Base-by-base conservation (phyloP, 1,284 basidiomycete species). In the Pascua sp. region DNA sequence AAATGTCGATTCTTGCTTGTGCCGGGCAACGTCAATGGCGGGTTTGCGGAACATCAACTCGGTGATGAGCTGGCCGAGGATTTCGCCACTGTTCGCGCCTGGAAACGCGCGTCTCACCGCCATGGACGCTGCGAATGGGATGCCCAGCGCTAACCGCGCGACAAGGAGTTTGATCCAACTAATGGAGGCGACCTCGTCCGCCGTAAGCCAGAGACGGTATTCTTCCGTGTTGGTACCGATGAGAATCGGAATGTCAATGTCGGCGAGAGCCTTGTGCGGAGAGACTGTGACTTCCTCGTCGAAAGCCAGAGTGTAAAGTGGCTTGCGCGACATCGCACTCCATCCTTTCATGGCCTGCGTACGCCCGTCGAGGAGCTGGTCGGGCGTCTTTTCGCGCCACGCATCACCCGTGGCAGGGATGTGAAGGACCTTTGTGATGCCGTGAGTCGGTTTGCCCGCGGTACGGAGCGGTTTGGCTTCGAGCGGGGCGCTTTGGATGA, bases 181-280 rank as follows among this genome's bases (percentile, higher is more conserved):
- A 15, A 52, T 36, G 8, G 37, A 12, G 12, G 37, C 43, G 17
- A 52, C 17, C 5, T 40, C 37, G 1, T 11, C 16, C 8, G 43
- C 16, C 3, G 50, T n/a, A 3, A 52, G 42, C 36, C 37, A 52
- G 38, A 52, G 51, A 5, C 44, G 37, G 44, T 52, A 46, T 44
- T 52, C 51, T 4, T 52, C 51, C 15, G 51, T 32, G n/a, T 36
- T 52, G 38, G 43, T 40, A 43, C 51, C 51, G 44, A 52, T 52
- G 15, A 52, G 38, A 8, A 52, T 17, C 11, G 51, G 51, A 2
- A 40, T 46, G 12, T 37, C 18, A 12, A 39, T 18, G 18, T 5
- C 8, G 11, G 18, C 16, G 37, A 51, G 50, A 4, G 12, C 37
- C 8, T 8, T 11, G 50, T 43, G 32, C 1, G 50, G 50, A 0